phyloP scores from a whole-genome alignment of 2,329 filamentous ascomycete species.

The Cryphonectria japonica region DNA sequence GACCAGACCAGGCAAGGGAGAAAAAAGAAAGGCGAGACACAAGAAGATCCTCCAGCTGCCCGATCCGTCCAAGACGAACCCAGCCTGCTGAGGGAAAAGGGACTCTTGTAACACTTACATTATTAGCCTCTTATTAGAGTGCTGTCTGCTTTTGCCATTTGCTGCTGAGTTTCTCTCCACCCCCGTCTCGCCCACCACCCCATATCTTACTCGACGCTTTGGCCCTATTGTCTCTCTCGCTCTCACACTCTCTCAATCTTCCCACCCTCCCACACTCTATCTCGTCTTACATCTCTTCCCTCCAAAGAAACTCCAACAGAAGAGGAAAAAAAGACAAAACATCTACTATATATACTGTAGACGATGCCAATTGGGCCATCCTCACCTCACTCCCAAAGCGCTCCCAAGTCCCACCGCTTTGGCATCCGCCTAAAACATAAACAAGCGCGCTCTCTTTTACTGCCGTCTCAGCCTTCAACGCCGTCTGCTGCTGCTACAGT shows the following conservation, averaged over 20 bases:
- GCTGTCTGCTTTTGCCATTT: not conserved
- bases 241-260: not conserved
- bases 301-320: not conserved
- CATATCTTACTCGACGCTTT: not conserved
- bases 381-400: not conserved
- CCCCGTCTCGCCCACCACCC: not conserved
- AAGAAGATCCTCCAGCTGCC: conserved; percentile 10
- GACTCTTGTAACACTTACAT: conserved; percentile 13
- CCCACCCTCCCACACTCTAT: not conserved
- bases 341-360: not conserved
- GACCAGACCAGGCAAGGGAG: not conserved
- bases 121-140: conserved; percentile 6
- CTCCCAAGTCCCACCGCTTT: not conserved
- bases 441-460: not conserved
- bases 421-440: not conserved
- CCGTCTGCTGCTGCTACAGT: not conserved
- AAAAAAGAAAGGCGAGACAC: not conserved
- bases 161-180: not conserved
- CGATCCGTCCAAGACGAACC: conserved; percentile 12
- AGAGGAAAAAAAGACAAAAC: not conserved
- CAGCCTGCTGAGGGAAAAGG: conserved; percentile 1
- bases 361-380: conserved; percentile 14
- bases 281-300: not conserved
- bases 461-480: conserved; percentile 15
- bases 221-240: not conserved